A percentile compares a stretch with the other conserved stretches of the same genome.
These are phyloP conservation scores for Lepidopterella palustris DNA, from an alignment of 495 filamentous ascomycete genomes.

Conservation along the genomic window DNA sequence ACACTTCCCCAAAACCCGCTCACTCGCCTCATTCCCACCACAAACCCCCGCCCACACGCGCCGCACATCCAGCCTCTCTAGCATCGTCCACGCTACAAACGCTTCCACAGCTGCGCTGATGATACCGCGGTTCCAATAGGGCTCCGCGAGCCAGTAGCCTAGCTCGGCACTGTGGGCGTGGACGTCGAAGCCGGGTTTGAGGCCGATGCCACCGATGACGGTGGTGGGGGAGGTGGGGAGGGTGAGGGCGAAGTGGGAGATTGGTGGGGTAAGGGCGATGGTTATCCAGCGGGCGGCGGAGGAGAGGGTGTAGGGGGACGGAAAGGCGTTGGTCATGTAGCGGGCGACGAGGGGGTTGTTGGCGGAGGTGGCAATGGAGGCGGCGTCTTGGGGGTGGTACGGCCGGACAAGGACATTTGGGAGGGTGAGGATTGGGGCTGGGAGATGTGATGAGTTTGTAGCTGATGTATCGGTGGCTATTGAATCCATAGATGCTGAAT, in stretches of 20 bases:
- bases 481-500: no score
- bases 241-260: slow-evolving; percentile 23
- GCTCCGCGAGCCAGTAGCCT: slow-evolving; percentile 36
- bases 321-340: slow-evolving; percentile 32
- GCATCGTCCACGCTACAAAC: slow-evolving; percentile 26
- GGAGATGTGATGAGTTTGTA: neutral
- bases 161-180: slow-evolving; percentile 28
- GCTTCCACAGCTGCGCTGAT: slow-evolving; percentile 23
- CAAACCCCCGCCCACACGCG: slow-evolving; percentile 22
- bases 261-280: slow-evolving; percentile 5
- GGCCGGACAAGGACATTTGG: slow-evolving; percentile 25
- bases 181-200: slow-evolving; percentile 30
- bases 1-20: slow-evolving; percentile 24
- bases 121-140: slow-evolving; percentile 29
- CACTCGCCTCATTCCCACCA: slow-evolving; percentile 29
- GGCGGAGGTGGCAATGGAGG: slow-evolving; percentile 14
- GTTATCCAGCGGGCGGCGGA: slow-evolving; percentile 30
- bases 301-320: slow-evolving; percentile 30
- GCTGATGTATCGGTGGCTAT: no score
- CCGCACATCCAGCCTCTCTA: slow-evolving; percentile 18
- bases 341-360: slow-evolving; percentile 26
- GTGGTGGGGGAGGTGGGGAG: slow-evolving; percentile 1
- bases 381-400: slow-evolving; percentile 25
- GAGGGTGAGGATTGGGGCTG: slow-evolving; percentile 14
- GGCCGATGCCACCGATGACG: slow-evolving; percentile 31